Percentiles rank a stretch among this genome's conserved stretches.
phyloP scores from a whole-genome alignment of 2,329 filamentous ascomycete species.

The Peltaster fructicola region DNA sequence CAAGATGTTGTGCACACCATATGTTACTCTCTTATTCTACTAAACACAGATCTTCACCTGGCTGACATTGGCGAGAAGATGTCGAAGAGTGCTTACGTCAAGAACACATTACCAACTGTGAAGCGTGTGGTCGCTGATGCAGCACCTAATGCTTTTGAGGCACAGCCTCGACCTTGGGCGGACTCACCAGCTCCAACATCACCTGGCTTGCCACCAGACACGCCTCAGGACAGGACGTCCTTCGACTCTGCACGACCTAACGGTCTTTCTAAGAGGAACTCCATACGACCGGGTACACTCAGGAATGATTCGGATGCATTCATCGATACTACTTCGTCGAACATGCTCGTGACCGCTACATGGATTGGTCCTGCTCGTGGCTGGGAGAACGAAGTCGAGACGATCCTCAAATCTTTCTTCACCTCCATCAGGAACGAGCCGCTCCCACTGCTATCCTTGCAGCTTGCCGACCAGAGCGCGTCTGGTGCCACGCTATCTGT shows the following conservation, averaged over 20 bases:
- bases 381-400: constrained; percentile 81
- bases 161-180: constrained; percentile 14
- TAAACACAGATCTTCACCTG: constrained; percentile 91
- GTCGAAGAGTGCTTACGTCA: constrained; percentile 86
- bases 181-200: constrained; percentile 8
- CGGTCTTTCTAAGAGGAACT: constrained; percentile 23
- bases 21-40: constrained; percentile 82
- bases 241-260: constrained; percentile 12
- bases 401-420: constrained; percentile 85
- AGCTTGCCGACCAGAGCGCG: constrained; percentile 3
- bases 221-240: constrained; percentile 11
- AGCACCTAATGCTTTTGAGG: constrained; percentile 47
- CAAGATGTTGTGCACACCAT: constrained; percentile 93
- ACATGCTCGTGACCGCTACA: constrained; percentile 58
- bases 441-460: constrained; percentile 54
- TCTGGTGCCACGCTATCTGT: constrained; percentile 42
- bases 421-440: constrained; percentile 70
- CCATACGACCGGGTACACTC: constrained; percentile 22
- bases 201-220: constrained; percentile 3
- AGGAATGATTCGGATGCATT: constrained; percentile 17
- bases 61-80: constrained; percentile 94
- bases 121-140: constrained; percentile 57
- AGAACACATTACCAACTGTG: constrained; percentile 88
- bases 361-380: constrained; percentile 58
- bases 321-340: constrained; percentile 32